Conservation (phyloP, 169 alveolate species). For the Eimeria brunetti region DNA sequence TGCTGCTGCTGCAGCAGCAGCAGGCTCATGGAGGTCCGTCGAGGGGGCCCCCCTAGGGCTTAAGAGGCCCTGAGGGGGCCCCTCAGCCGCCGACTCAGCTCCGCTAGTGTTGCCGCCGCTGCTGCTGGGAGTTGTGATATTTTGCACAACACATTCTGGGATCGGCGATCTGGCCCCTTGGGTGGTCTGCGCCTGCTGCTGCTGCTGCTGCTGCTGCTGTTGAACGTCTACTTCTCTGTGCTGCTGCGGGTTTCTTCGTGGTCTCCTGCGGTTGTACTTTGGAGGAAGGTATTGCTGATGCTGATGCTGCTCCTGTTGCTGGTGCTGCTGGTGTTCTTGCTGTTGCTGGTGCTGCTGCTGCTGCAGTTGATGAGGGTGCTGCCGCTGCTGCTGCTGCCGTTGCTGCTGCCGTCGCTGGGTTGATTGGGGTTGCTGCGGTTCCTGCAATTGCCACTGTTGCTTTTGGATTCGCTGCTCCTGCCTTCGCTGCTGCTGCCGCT, state of each 20-base stretch:
- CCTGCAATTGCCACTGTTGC: not conserved
- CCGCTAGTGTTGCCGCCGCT: not conserved
- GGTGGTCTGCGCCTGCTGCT: not conserved
- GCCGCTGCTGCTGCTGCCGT: not conserved
- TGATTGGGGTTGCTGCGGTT: not conserved
- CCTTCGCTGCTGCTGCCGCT: not conserved
- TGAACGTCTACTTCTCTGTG: not conserved
- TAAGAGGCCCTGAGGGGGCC: not conserved
- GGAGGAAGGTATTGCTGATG: not conserved
- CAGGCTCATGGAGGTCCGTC: not conserved
- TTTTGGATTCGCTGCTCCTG: not conserved
- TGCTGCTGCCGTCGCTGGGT: not conserved
- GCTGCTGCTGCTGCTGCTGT: not conserved
- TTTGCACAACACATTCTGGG: not conserved
- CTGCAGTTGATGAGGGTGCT: not conserved
- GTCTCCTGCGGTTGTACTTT: not conserved
- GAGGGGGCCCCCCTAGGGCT: not conserved
- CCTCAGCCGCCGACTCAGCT: not conserved
- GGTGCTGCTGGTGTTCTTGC: not conserved
- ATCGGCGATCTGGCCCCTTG: not conserved
- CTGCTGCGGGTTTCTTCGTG: not conserved
- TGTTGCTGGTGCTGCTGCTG: not conserved
- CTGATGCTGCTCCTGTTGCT: not conserved
- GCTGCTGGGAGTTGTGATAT: not conserved
- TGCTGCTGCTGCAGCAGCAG: conserved; percentile 8